A percentile compares a stretch with the other conserved stretches of the same genome.
Conservation (phyloP, 2,329 filamentous ascomycete species). For the Sporothrix mexicana region DNA sequence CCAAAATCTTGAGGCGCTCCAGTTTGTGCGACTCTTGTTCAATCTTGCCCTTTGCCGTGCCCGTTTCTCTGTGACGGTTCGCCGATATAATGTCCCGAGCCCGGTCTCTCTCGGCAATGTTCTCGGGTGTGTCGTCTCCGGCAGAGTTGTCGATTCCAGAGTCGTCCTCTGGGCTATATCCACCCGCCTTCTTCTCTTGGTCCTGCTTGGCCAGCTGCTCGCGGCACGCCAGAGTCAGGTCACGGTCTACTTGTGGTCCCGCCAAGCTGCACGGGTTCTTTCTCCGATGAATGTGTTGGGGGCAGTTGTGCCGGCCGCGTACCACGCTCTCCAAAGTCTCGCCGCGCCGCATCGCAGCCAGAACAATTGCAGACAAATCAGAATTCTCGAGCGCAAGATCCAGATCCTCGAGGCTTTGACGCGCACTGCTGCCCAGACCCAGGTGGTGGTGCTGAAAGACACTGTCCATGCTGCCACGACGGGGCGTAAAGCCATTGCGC, state of each 20-base stretch:
- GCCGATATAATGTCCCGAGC: background rate
- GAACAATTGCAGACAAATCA: conserved; percentile 52
- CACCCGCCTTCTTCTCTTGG: background rate
- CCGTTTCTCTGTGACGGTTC: background rate
- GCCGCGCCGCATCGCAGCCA: conserved; percentile 54
- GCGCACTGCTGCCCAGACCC: conserved; percentile 45
- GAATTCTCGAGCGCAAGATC: conserved; percentile 58
- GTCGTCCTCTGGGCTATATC: background rate
- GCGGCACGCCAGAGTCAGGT: conserved; percentile 5
- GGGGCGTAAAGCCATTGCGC: background rate
- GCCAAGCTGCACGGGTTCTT: conserved; percentile 29
- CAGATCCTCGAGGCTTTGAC: conserved; percentile 45
- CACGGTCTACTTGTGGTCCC: background rate
- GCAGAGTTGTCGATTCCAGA: background rate
- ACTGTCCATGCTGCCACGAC: conserved; percentile 28
- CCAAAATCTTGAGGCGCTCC: conserved; percentile 6
- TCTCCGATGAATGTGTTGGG: background rate
- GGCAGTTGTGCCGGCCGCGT: conserved; percentile 37
- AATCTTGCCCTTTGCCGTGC: background rate
- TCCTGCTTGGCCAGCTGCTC: conserved; percentile 20
- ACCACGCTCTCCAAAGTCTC: conserved; percentile 49
- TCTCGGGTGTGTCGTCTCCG: background rate
- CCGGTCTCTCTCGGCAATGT: too few species aligned
- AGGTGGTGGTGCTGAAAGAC: conserved; percentile 24
- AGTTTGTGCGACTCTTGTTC: background rate